Conservation (phyloP, 148 eudicot species). For the Euryodendron excelsum region DNA sequence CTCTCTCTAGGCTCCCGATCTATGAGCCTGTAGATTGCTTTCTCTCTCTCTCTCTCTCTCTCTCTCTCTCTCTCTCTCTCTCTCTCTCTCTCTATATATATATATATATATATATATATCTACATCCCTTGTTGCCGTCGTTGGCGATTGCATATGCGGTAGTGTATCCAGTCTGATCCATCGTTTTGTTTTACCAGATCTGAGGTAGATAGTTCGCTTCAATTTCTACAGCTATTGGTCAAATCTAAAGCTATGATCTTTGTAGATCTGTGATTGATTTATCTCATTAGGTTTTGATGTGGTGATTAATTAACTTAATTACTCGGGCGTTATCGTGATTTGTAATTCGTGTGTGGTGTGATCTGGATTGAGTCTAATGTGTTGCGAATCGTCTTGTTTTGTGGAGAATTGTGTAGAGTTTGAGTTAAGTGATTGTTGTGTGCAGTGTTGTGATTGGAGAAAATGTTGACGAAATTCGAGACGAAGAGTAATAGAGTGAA, state of each 20-base stretch:
- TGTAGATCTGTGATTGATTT: slow-evolving; percentile 23
- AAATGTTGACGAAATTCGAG: slow-evolving; percentile 91
- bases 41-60: not conserved
- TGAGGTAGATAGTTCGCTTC: slow-evolving; percentile 13
- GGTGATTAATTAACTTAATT: not conserved
- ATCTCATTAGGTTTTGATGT: not conserved
- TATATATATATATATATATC: not conserved
- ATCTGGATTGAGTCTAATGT: slow-evolving; percentile 1
- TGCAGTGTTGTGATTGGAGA: slow-evolving; percentile 29
- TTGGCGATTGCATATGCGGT: slow-evolving; percentile 8
- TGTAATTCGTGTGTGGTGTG: not conserved
- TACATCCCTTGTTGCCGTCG: not conserved
- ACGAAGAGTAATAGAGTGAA: slow-evolving; percentile 95
- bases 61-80: not conserved
- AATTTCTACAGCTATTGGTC: not conserved
- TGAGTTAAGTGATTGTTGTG: not conserved
- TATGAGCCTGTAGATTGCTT: not conserved
- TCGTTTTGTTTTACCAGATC: slow-evolving; percentile 12
- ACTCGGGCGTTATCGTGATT: not conserved
- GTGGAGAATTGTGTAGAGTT: slow-evolving; percentile 6
- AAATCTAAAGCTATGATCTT: not conserved
- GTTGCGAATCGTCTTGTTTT: not conserved
- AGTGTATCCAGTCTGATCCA: slow-evolving; percentile 10
- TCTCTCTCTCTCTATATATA: not conserved
- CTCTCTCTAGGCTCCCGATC: not conserved